Evolutionary conservation across 2,329 filamentous ascomycete species (phyloP).

Genomic region (Fusarium hostae): DNA sequence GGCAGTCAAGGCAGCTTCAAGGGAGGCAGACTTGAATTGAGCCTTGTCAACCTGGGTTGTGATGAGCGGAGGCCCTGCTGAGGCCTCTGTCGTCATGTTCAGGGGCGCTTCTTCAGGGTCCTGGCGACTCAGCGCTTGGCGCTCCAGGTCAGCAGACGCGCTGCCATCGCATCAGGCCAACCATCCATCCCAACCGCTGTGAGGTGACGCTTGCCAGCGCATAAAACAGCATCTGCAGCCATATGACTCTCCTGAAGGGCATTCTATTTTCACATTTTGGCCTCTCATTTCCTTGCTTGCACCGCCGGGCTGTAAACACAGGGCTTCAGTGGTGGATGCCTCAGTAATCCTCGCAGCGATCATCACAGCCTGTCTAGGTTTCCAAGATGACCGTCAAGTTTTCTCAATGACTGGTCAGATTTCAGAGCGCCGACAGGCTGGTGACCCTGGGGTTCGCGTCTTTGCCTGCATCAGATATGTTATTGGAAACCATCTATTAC

Average conservation of each 20-base stretch:
- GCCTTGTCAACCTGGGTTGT: slow-evolving; percentile 25
- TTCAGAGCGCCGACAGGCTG: slow-evolving; percentile 9
- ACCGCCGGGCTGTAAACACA: slow-evolving; percentile 5
- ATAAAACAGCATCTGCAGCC: slow-evolving; percentile 42
- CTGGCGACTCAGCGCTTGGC: slow-evolving; percentile 38
- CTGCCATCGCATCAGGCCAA: slow-evolving; percentile 30
- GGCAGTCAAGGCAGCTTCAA: slow-evolving; percentile 3
- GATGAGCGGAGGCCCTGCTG: slow-evolving; percentile 29
- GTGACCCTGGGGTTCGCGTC: slow-evolving; percentile 21
- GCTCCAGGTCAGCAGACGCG: slow-evolving; percentile 40
- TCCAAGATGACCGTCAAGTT: slow-evolving; percentile 27
- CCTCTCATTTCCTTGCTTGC: slow-evolving; percentile 33
- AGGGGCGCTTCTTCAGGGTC: slow-evolving; percentile 37
- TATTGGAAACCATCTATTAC: background rate
- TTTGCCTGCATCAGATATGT: slow-evolving; percentile 11
- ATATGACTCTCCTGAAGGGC: slow-evolving; percentile 35
- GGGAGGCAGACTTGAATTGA: slow-evolving; percentile 19
- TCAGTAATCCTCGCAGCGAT: slow-evolving; percentile 21
- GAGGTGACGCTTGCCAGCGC: slow-evolving; percentile 41
- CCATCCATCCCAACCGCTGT: slow-evolving; percentile 20
- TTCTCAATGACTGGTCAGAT: slow-evolving; percentile 39
- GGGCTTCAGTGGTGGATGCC: slow-evolving; percentile 1
- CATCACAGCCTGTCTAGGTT: slow-evolving; percentile 30
- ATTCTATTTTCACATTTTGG: slow-evolving; percentile 29
- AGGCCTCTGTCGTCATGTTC: slow-evolving; percentile 41